Conservation (phyloP, 2,329 filamentous ascomycete species). For the Penicillium capsulatum region DNA sequence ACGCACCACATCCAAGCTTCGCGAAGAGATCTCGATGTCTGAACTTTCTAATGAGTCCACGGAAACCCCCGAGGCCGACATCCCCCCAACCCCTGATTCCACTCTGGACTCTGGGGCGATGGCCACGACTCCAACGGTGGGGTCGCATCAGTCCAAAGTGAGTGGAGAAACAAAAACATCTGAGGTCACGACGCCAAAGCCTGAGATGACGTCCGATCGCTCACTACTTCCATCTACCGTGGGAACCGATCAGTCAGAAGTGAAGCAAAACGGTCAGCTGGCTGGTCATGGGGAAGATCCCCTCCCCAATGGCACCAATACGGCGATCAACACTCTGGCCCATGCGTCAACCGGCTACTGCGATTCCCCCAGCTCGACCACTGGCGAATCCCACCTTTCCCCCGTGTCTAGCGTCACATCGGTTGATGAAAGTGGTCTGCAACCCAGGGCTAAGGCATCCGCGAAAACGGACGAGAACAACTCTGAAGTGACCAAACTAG, state of each 20-base stretch:
- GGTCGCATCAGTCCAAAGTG: constrained; percentile 12
- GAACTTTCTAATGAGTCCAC: constrained; percentile 26
- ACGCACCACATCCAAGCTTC: constrained; percentile 34
- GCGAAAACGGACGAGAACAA: constrained; percentile 5
- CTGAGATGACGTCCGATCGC: constrained; percentile 9
- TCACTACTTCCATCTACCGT: constrained; percentile 6
- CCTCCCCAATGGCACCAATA: constrained; percentile 7
- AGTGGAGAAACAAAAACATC: constrained; percentile 14
- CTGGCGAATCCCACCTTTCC: constrained; percentile 32
- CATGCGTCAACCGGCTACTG: constrained; percentile 18
- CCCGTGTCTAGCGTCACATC: constrained; percentile 39
- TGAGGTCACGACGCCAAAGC: constrained; percentile 3
- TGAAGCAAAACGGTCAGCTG: constrained; percentile 1
- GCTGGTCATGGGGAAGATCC: constrained; percentile 1
- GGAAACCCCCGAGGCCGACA: constrained; percentile 9
- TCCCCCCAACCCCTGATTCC: constrained; percentile 7
- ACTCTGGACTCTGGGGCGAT: constrained; percentile 5
- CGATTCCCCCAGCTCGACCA: constrained; percentile 27
- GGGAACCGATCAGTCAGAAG: not conserved
- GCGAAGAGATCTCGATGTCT: constrained; percentile 35
- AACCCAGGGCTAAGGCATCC: constrained; percentile 20
- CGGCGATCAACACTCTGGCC: constrained; percentile 9
- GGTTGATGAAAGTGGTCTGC: constrained; percentile 23
- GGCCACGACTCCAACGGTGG: not conserved
- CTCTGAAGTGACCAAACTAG: not conserved